Percentiles rank a stretch among this genome's conserved stretches.
These are phyloP conservation scores for Suillus discolor DNA, from an alignment of 768 basidiomycete species.

Conservation along the genomic window DNA sequence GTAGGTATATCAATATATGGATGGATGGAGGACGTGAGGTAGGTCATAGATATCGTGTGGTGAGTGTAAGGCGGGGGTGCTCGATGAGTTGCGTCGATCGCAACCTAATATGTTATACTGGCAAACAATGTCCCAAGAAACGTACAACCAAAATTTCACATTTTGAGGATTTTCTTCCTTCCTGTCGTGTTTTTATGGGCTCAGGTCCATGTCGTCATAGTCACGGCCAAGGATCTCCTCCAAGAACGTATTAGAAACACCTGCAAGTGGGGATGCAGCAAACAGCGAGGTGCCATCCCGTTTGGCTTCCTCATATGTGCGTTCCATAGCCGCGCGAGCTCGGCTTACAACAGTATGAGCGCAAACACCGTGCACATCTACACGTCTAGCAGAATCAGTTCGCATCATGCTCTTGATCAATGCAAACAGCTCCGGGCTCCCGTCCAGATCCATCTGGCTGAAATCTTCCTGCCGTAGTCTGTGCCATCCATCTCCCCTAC, in stretches of 20 bases:
- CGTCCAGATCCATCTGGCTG: constrained; percentile 73
- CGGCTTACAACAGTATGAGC: constrained; percentile 65
- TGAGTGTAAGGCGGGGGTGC: constrained; percentile 10
- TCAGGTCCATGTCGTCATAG: constrained; percentile 42
- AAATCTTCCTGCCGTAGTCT: constrained; percentile 90
- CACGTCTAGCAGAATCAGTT: constrained; percentile 61
- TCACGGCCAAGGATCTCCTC: constrained; percentile 55
- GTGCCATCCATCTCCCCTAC: constrained; percentile 93
- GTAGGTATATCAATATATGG: constrained; percentile 23
- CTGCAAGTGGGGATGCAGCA: constrained; percentile 62
- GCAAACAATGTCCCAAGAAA: constrained; percentile 39
- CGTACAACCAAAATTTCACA: constrained; percentile 26
- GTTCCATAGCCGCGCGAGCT: constrained; percentile 66
- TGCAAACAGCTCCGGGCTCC: constrained; percentile 63
- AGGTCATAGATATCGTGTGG: constrained; percentile 11
- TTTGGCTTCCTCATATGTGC: constrained; percentile 37
- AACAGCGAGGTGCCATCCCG: constrained; percentile 46
- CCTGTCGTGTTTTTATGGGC: constrained; percentile 28
- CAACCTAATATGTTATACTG: constrained; percentile 38
- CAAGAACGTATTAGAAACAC: constrained; percentile 65
- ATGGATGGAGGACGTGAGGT: constrained; percentile 18
- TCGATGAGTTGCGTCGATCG: constrained; percentile 18
- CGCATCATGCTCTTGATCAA: constrained; percentile 82
- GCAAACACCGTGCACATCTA: constrained; percentile 58
- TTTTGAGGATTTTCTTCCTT: background rate